A percentile compares a stretch with the other conserved stretches of the same genome.
Evolutionary conservation across 768 basidiomycete genomes (phyloP).

Genomic region (Daedaleopsis sinensis): DNA sequence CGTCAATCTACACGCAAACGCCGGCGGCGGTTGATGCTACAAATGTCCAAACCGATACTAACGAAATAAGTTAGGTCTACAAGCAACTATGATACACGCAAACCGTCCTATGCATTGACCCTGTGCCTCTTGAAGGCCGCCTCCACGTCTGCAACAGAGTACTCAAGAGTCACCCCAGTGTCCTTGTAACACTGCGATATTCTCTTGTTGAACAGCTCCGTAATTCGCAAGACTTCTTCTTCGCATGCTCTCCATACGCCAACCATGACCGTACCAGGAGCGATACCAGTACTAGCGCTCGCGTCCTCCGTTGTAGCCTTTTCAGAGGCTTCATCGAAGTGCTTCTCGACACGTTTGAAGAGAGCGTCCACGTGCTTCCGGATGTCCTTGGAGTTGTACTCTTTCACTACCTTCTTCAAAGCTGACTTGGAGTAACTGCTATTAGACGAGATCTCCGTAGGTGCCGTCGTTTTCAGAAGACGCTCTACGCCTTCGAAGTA

Average conservation of each 20-base stretch:
- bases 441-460: slow-evolving; percentile 76
- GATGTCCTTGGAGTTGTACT: slow-evolving; percentile 86
- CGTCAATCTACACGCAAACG: background rate
- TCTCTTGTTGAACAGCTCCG: slow-evolving; percentile 65
- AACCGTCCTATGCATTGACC: slow-evolving; percentile 28
- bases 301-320: slow-evolving; percentile 57
- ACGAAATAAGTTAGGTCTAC: slow-evolving; percentile 13
- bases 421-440: slow-evolving; percentile 73
- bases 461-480: slow-evolving; percentile 77
- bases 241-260: slow-evolving; percentile 93
- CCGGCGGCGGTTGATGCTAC: too few relatives aligned
- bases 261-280: slow-evolving; percentile 67
- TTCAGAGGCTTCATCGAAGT: slow-evolving; percentile 85
- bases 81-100: background rate
- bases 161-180: slow-evolving; percentile 73
- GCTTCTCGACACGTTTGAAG: slow-evolving; percentile 93
- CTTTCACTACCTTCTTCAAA: slow-evolving; percentile 85
- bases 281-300: slow-evolving; percentile 51
- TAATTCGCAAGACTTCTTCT: slow-evolving; percentile 76
- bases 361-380: slow-evolving; percentile 86
- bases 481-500: slow-evolving; percentile 93
- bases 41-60: background rate
- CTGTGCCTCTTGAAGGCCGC: slow-evolving; percentile 73
- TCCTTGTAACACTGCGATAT: slow-evolving; percentile 83
- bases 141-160: slow-evolving; percentile 74